phyloP scores from a whole-genome alignment of 2,329 filamentous ascomycete species.

The Thelonectria olida region DNA sequence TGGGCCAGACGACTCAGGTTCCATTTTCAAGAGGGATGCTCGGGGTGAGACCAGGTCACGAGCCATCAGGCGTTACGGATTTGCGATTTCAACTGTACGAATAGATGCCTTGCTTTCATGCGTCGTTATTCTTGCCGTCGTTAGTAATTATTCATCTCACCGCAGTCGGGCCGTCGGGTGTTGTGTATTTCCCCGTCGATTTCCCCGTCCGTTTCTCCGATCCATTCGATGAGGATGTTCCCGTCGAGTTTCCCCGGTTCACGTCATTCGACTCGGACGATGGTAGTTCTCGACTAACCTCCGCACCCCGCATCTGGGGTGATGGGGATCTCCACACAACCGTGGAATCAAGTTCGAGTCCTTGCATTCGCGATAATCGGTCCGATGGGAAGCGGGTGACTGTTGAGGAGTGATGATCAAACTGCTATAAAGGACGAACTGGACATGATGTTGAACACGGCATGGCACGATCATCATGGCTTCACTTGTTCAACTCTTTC shows the following conservation, averaged over 20 bases:
- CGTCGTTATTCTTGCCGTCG: not conserved
- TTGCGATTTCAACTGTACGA: constrained; percentile 34
- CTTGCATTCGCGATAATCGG: not conserved
- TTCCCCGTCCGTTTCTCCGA: not conserved
- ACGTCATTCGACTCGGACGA: not conserved
- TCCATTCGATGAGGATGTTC: too few species aligned
- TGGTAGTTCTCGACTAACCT: not conserved
- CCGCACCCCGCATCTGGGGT: constrained; percentile 9
- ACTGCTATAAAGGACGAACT: too few species aligned
- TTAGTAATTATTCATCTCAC: not conserved
- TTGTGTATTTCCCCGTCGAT: not conserved
- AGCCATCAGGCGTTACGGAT: constrained; percentile 24
- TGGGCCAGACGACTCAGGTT: constrained; percentile 37
- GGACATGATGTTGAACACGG: too few species aligned
- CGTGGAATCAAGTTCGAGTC: too few species aligned
- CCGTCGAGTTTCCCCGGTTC: not conserved
- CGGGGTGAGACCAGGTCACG: constrained; percentile 37
- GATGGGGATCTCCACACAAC: too few species aligned
- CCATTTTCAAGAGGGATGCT: constrained; percentile 40
- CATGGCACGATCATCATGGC: too few species aligned
- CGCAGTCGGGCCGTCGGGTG: not conserved
- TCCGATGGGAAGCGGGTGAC: not conserved
- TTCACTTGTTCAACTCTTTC: constrained; percentile 28
- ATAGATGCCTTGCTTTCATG: constrained; percentile 13
- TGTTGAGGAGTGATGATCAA: too few species aligned